Evolutionary conservation across 257 asterid species (phyloP), one percentile per base, ranked within the genome.

Genomic region (Handroanthus guayacan): DNA sequence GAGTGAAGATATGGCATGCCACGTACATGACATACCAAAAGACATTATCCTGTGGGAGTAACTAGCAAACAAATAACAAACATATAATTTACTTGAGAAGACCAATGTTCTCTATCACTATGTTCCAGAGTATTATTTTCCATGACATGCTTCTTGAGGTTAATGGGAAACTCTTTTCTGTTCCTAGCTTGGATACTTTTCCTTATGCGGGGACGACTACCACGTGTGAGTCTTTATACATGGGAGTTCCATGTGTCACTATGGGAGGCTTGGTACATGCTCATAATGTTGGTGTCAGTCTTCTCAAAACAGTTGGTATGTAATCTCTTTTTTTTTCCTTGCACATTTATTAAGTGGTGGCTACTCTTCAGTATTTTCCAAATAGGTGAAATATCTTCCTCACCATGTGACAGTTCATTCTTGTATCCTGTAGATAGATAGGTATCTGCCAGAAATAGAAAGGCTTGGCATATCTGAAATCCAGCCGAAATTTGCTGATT

Each of bases 141-240:
- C 68, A 55, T 48, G 48, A 41, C 62, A 63, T 11, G 34, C 47
- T 78, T 69, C 79, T 50, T 51, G 67, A 43, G 55, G 61, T 71
- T 83, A 25, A 72, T 45, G 45, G 57, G n/a, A 37, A 45, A n/a
- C 38, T 51, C 51, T 78, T 25, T 81, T 72, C 54, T 69, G 11
- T 85, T 72, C 20, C 20, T 82, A 95, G 99, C 87, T 87, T 95
- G 97, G 99, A 95, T 83, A 95, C 99, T 71, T 95, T 91, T 83
- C 99, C 99, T 25, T 95, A 95, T 78, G 98, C 99, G 25, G 99
- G 99, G 67, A 95, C 99, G 72, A 95, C 99, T 50, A 95, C 99
- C 61, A 95, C 99, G 16, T 95, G 99, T 52, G 99, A 95, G 86
- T 95, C 99, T 38, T 85, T 95, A 3, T 95, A 83, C 87, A 95